phyloP scores from a whole-genome alignment of 306 rosid genomes.

The Corylus avellana region DNA sequence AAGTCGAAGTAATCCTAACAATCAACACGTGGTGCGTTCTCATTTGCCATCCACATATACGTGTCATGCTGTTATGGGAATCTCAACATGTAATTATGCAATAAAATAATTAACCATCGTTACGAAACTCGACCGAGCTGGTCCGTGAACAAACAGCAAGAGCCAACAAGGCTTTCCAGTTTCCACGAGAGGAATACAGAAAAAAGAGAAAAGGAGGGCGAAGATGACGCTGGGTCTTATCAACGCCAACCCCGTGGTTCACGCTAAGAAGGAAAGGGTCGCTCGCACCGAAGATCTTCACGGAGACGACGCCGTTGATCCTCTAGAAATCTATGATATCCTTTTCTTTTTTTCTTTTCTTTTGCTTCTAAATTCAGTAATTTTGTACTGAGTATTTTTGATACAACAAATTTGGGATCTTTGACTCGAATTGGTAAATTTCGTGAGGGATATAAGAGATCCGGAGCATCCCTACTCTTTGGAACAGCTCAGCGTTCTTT shows the following conservation, averaged over 20 bases:
- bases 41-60: background rate
- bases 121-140: too few species aligned
- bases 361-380: background rate
- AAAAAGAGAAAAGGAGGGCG: background rate
- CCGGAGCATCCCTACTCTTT: slow-evolving; percentile 98
- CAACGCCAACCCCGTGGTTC: slow-evolving; percentile 96
- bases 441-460: slow-evolving; percentile 98
- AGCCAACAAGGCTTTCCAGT: background rate
- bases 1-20: too few species aligned
- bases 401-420: slow-evolving; percentile 33
- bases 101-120: background rate
- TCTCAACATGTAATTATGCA: background rate
- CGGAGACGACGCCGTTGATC: slow-evolving; percentile 74
- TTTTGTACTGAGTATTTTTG: background rate
- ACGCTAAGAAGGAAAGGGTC: slow-evolving; percentile 84
- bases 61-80: background rate
- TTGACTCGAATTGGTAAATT: slow-evolving; percentile 72
- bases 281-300: slow-evolving; percentile 72
- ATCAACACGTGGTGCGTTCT: slow-evolving; percentile 8
- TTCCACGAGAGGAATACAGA: background rate
- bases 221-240: slow-evolving; percentile 91
- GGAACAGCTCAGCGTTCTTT: slow-evolving; percentile 93
- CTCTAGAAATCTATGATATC: slow-evolving; percentile 97
- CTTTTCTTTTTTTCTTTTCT: slow-evolving; percentile 18
- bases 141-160: slow-evolving; percentile 1